Evolutionary conservation across 768 basidiomycete species (phyloP), one percentile per base, ranked within the genome.

Genomic region (Rhodotorula babjevae): DNA sequence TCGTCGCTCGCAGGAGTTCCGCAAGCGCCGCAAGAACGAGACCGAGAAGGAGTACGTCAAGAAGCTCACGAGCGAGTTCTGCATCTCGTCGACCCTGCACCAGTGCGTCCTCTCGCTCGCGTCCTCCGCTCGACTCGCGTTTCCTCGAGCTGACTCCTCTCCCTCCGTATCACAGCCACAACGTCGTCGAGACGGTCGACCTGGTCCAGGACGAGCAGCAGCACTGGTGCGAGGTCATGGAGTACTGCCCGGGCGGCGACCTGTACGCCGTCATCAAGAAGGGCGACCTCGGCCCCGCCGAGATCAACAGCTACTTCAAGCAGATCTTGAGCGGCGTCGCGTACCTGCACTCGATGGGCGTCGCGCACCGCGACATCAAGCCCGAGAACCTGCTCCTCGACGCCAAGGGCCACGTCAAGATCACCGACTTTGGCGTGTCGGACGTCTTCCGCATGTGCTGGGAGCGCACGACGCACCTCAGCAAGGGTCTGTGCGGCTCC

Each of bases 221-320:
- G 73, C 89, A 93, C 79, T 99, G 95, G 95, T 99, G 95, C 80
- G 96, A 98, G 81, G 95, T 99, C 59, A 98, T 99, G 95, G 96
- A 98, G 81, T 99, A 93, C 80, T 99, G 95, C 79, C 93, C 75
- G 8, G 96, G 96, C 57, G 95, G 95, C 4, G 95, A 99, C 83
- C 85, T 99, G 49, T 99, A 99, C 80, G 94, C 94, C 40, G 95
- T 93, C 50, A 99, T 99, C 83, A 97, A 97, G 87, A 93, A 92
- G 82, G 95, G 95, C 69, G 87, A 86, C 75, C 93, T 96, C 91
- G 88, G 88, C 49, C 87, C 90, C 9, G 88, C 88, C 81, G 92
- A 95, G 82, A 92, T 95, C 74, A 95, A 97, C 81, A 95, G 92
- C 82, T 95, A 91, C 82, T 98, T 97, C 86, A 93, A 91, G 85